Base-by-base conservation (phyloP, 768 basidiomycete genomes). In the Gymnopilus dilepis region DNA sequence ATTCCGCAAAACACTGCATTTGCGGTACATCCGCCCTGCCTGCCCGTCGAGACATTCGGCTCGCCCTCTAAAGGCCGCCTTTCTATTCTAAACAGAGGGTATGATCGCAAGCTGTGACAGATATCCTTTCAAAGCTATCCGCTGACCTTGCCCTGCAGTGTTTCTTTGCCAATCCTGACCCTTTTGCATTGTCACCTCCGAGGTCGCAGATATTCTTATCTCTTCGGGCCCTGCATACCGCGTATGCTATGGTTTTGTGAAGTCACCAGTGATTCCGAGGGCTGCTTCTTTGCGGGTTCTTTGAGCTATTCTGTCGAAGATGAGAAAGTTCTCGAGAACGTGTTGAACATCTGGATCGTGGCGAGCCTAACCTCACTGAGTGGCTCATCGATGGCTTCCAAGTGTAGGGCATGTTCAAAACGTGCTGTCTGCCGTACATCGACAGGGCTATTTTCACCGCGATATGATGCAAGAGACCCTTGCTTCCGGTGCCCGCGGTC, bases 371-470 rank as follows among this genome's bases (percentile, higher is more conserved):
- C 43, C 24, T 12, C 22, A 47, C 43, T 15, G 3, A 13, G 24
- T 47, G 22, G 24, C 21, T 37, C 43, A 47, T 47, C 24, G 11
- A 22, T 15, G 15, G 9, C 43, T 24, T 47, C 24, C 22, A 47
- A 41, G 40, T 13, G 17, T n/a, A 41, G 48, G 48, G 15, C 33
- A 52, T 52, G 51, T 33, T 34, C 31, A 21, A 34, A 37, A 52
- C 51, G 37, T 21, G 33, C 47, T 33, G 26, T 7, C 48, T 33
- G 31, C 42, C 43, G 33, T 42, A 33, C 19, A 48, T 34, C 56
- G 31, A 45, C 33, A 58, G 56, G 45, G 15, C 42, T 58, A 58
- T 33, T 47, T 47, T 47, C 43, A 34, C 42, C 56, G 33, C 30
- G 45, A 15, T 47, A 45, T 33, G 56, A 58, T 58, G 31, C 12